These are phyloP conservation scores for Aurinia saxatilis DNA, from an alignment of 345 rosid species.

Conservation along the genomic window DNA sequence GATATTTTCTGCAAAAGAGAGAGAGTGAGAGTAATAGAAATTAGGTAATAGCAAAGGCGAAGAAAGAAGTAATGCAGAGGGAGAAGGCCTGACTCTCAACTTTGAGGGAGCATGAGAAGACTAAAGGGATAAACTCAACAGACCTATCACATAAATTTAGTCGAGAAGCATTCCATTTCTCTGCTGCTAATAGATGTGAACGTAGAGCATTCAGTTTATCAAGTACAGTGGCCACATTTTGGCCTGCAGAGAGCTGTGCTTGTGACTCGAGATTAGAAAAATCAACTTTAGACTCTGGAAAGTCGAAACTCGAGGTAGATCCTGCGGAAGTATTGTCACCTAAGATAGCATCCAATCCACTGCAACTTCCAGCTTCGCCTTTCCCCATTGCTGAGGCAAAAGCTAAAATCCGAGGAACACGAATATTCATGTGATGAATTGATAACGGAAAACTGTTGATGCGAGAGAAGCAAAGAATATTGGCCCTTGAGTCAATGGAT, in stretches of 20 bases:
- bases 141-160: constrained; percentile 54
- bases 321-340: constrained; percentile 22
- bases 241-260: constrained; percentile 23
- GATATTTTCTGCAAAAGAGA: constrained; percentile 39
- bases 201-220: constrained; percentile 48
- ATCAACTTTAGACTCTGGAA: constrained; percentile 22
- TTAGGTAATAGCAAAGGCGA: background rate
- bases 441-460: no score
- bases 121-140: background rate
- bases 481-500: no score
- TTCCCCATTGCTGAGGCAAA: constrained; percentile 23
- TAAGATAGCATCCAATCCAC: constrained; percentile 19
- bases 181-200: constrained; percentile 58
- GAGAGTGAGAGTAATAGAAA: background rate
- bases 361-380: constrained; percentile 23
- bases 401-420: constrained; percentile 22
- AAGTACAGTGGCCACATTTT: constrained; percentile 28
- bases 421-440: constrained; percentile 7
- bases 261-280: constrained; percentile 18
- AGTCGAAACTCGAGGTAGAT: constrained; percentile 13
- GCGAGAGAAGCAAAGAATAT: no score
- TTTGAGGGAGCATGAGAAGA: background rate
- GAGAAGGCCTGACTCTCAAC: no score
- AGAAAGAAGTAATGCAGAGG: background rate
- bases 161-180: constrained; percentile 53